phyloP scores from a whole-genome alignment of 148 eudicot species.

The Silene latifolia region DNA sequence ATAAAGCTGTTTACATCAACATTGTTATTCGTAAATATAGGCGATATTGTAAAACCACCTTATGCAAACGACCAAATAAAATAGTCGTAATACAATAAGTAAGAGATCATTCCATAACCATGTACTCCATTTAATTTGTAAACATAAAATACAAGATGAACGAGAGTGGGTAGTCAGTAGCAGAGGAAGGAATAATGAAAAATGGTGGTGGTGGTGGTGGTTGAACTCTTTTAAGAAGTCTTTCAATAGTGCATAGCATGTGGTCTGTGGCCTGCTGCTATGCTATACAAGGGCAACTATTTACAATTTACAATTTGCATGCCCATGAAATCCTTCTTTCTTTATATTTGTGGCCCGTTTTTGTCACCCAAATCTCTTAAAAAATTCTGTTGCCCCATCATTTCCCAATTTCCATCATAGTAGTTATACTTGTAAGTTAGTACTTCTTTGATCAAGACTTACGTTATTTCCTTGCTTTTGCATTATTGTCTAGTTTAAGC shows the following conservation, averaged over 20 bases:
- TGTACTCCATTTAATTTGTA: no score
- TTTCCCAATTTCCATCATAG: not conserved
- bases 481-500: no score
- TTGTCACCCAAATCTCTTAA: no score
- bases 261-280: slow-evolving; percentile 1
- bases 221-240: not conserved
- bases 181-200: not conserved
- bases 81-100: no score
- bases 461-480: not conserved
- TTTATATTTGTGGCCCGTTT: no score
- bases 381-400: slow-evolving; percentile 19
- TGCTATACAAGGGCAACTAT: slow-evolving; percentile 6
- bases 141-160: not conserved
- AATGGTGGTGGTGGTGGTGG: not conserved
- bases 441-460: no score
- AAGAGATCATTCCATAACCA: no score
- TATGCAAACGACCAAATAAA: no score
- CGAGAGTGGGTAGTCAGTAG: not conserved
- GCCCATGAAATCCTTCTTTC: not conserved
- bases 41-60: no score
- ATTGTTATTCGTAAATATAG: no score
- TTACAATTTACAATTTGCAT: not conserved
- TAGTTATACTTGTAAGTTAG: not conserved
- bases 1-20: no score
- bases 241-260: slow-evolving; percentile 23